A percentile compares a stretch with the other conserved stretches of the same genome.
Evolutionary conservation across 768 basidiomycete genomes (phyloP).

Genomic region (Pisolithus microcarpus): DNA sequence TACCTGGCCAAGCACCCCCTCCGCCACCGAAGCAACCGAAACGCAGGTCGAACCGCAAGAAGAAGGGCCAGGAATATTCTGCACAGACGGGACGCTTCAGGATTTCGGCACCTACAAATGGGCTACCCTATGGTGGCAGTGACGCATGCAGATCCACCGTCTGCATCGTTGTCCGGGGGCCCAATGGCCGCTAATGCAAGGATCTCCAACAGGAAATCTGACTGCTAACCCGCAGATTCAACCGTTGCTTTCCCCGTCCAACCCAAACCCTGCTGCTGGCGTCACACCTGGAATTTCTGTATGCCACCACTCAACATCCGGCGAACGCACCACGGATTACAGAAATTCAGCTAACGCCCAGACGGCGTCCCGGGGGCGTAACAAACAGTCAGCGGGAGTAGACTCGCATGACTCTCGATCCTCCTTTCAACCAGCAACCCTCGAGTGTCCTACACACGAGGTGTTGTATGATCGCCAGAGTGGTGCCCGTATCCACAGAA

Average conservation of each 20-base stretch:
- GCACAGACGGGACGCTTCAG: constrained; percentile 47
- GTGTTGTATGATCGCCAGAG: constrained; percentile 11
- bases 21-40: constrained; percentile 19
- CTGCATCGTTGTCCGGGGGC: constrained; percentile 20
- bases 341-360: background rate
- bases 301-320: constrained; percentile 4
- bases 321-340: background rate
- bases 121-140: constrained; percentile 24
- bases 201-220: constrained; percentile 2
- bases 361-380: too few species aligned
- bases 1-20: constrained; percentile 45
- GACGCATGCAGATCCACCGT: constrained; percentile 24
- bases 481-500: background rate
- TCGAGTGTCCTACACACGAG: background rate
- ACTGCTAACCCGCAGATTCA: background rate
- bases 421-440: constrained; percentile 1
- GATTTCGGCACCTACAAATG: constrained; percentile 16
- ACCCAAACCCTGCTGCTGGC: constrained; percentile 2
- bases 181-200: constrained; percentile 14
- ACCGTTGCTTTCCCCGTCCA: background rate
- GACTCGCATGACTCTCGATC: too few species aligned
- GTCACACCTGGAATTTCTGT: background rate
- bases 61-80: constrained; percentile 34
- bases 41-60: constrained; percentile 22
- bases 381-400: too few species aligned